Evolutionary conservation across 768 basidiomycete species (phyloP).

Genomic region (Leucocoprinus leucothites): DNA sequence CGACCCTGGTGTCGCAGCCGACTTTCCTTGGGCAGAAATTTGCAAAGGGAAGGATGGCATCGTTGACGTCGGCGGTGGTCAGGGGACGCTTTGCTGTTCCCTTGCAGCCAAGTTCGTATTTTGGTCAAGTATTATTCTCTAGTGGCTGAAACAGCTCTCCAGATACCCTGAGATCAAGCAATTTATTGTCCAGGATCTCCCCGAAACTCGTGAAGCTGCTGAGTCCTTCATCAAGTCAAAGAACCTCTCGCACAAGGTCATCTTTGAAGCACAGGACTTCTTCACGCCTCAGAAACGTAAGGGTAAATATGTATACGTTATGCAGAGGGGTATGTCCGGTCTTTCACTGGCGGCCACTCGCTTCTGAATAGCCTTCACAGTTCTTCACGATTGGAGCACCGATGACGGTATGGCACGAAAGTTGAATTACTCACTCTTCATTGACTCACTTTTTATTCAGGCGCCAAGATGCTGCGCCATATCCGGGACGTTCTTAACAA

Average conservation of each 20-base stretch:
- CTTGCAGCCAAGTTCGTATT: constrained; percentile 29
- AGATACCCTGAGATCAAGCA: constrained; percentile 36
- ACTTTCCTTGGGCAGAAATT: constrained; percentile 35
- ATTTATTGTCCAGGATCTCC: constrained; percentile 36
- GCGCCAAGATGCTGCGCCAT: constrained; percentile 33
- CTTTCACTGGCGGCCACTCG: background rate
- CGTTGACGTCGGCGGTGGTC: constrained; percentile 38
- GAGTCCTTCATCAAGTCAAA: constrained; percentile 31
- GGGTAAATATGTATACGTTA: constrained; percentile 35
- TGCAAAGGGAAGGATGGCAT: constrained; percentile 32
- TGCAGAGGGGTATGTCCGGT: constrained; percentile 34
- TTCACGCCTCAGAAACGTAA: constrained; percentile 37
- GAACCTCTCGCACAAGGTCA: constrained; percentile 27
- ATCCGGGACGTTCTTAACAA: constrained; percentile 32
- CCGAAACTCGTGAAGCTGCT: constrained; percentile 31
- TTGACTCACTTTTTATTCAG: constrained; percentile 10
- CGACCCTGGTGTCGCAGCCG: constrained; percentile 34
- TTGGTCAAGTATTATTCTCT: background rate
- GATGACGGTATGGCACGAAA: constrained; percentile 22
- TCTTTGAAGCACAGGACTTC: constrained; percentile 36
- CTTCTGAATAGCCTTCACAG: constrained; percentile 12
- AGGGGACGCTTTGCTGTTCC: constrained; percentile 36
- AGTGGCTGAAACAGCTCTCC: background rate
- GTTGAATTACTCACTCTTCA: background rate
- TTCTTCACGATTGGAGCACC: constrained; percentile 37